Base-by-base conservation (phyloP, 257 asterid genomes). In the Ophiorrhiza pumila region DNA sequence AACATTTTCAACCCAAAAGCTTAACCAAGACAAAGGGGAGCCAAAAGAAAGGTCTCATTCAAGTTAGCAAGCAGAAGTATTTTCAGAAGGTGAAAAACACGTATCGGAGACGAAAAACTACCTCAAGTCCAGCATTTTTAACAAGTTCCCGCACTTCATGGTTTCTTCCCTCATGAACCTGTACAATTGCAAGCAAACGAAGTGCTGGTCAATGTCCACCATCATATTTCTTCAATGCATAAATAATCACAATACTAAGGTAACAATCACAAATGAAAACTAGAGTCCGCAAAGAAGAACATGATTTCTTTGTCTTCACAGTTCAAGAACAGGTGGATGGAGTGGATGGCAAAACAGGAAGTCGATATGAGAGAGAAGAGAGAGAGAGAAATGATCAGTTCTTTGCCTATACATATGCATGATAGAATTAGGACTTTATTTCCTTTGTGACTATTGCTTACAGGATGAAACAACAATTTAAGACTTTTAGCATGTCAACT, bases 111-210 rank as follows among this genome's bases (percentile, higher is more conserved):
- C 41, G 53, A 74, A 58, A 80, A 43, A 64, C n/a, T 85, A 94
- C 98, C 99, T 90, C 91, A 79, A 95, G 97, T 77, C 97, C 99
- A 74, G 99, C 99, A 82, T 80, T 79, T 84, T 92, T 90, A n/a
- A 95, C 96, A 72, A 95, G 93, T 84, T 95, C 99, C 76, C 99
- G 88, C 75, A 95, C 99, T 90, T 95, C 98, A 78, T 86, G 99
- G 79, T 92, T 89, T 85, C 99, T 87, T 81, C 99, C 99, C 84
- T 95, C 98, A 35, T 95, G 98, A 78, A 95, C 96, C 99, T 95
- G 87, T 72, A 73, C 22, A 74, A 69, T 72, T 34, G 8, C 57
- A 53, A 61, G 71, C 2, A 57, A 77, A 39, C 39, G 62, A 32
- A 65, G 20, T 25, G 31, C 27, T 50, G 58, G 31, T 63, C 31